Base-by-base conservation (phyloP, 495 filamentous ascomycete genomes). In the Echria macrotheca region DNA sequence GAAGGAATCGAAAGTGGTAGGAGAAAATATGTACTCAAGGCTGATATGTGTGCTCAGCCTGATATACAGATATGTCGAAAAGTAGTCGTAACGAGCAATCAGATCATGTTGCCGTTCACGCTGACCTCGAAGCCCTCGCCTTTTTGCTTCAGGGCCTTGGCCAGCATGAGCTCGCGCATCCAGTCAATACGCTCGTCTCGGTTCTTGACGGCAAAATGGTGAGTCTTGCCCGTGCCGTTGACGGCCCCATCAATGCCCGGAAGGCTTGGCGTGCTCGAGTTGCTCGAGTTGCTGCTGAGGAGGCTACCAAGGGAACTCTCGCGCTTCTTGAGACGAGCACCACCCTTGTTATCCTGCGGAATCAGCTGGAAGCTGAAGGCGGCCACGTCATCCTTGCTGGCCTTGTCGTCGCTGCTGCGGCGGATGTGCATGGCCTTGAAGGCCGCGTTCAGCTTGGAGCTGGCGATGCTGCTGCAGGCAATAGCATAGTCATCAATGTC, bases 141-240 rank as follows among this genome's bases (percentile, higher is more conserved):
- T 70, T 89, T 88, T 60, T 87, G 85, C 70, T 80, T 84, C 48
- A 89, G 69, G 17, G 91, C 91, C 64, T 91, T 95, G 4, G 91
- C 91, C 18, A 98, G 80, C 93, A 98, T 96, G 42, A 98, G 67
- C 75, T 96, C 90, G 2, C 93, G 72, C 93, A 96, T 96, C 93
- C 93, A 98, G 55, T 95, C 91, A 50, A 96, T 96, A 24, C 93
- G 77, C 64, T 96, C 86, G 49, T 97, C 89, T 0, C 89, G 75
- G 46, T 74, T 79, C 64, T 85, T 84, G 47, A 96, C 91, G 0
- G 91, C 87, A 57, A 98, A 97, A 59, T 96, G 87, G 58, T 98
- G 91, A n/a, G 81, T 80, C 77, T 95, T 96, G 44, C 75, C 77
- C 33, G 83, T 87, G 45, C 81, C 84, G 40, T 74, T 68, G 6